phyloP scores from a whole-genome alignment of 768 basidiomycete genomes.

The Amanita inopinata region DNA sequence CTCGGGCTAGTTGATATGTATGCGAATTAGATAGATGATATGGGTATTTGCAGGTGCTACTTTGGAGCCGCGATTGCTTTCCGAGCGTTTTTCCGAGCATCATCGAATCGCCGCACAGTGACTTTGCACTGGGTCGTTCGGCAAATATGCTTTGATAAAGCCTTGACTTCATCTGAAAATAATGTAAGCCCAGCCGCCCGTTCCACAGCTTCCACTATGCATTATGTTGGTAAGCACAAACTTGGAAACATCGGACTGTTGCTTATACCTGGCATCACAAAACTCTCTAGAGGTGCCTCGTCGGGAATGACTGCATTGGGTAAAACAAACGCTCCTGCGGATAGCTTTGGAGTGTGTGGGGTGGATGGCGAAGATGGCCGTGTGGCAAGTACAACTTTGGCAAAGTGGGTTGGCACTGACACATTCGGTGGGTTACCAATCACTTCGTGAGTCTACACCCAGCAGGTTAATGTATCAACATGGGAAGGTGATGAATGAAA shows the following conservation, averaged over 20 bases:
- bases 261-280: slow-evolving; percentile 68
- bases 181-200: slow-evolving; percentile 78
- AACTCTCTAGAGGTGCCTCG: slow-evolving; percentile 66
- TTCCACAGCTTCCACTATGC: slow-evolving; percentile 84
- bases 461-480: not conserved
- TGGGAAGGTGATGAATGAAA: slow-evolving; percentile 1
- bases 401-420: slow-evolving; percentile 95
- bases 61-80: slow-evolving; percentile 46
- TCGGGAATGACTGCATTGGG: slow-evolving; percentile 93
- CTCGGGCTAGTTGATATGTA: too few relatives aligned
- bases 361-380: slow-evolving; percentile 65
- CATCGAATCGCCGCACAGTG: slow-evolving; percentile 83
- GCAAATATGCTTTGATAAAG: slow-evolving; percentile 77
- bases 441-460: slow-evolving; percentile 78
- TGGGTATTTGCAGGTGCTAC: slow-evolving; percentile 17
- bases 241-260: not conserved
- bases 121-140: slow-evolving; percentile 82
- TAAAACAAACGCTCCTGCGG: slow-evolving; percentile 89
- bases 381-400: slow-evolving; percentile 84
- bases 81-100: slow-evolving; percentile 62
- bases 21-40: not conserved
- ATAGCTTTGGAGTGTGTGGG: slow-evolving; percentile 63
- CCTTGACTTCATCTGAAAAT: slow-evolving; percentile 77
- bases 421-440: slow-evolving; percentile 89
- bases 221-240: not conserved